These are phyloP conservation scores for Phascolomyces articulosus DNA, from an alignment of 371 early-diverging fungal genomes.

Conservation along the genomic window DNA sequence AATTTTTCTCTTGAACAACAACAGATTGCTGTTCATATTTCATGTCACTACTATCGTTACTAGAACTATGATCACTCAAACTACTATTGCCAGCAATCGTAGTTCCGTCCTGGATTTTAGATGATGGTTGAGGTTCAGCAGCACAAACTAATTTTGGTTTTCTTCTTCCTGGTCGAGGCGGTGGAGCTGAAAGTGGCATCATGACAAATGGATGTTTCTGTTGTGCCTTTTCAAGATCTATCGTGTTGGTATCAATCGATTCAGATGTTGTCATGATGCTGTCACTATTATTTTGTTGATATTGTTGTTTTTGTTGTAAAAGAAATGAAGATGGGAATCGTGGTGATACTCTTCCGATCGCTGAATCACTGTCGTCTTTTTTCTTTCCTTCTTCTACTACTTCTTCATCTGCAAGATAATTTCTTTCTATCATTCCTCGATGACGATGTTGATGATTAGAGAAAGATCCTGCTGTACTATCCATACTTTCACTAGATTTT, in stretches of 20 bases:
- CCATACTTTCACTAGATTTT: too few relatives aligned
- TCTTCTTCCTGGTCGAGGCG: conserved; percentile 1
- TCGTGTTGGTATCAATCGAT: not conserved
- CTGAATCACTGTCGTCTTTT: not conserved
- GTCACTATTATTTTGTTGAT: not conserved
- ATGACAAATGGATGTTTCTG: conserved; percentile 9
- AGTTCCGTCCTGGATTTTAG: not conserved
- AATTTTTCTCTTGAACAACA: too few relatives aligned
- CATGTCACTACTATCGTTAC: too few relatives aligned
- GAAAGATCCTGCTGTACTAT: too few relatives aligned
- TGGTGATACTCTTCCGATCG: not conserved
- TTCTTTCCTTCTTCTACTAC: not conserved
- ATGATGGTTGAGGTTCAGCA: not conserved
- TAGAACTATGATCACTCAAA: too few relatives aligned
- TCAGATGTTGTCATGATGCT: not conserved
- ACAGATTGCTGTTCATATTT: too few relatives aligned
- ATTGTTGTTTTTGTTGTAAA: not conserved
- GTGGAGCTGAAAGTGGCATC: conserved; percentile 12
- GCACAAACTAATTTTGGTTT: conserved; percentile 1
- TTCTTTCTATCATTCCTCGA: not conserved
- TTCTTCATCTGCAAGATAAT: not conserved
- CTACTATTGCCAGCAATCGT: not conserved
- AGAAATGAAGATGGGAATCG: conserved; percentile 1
- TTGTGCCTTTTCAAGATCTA: conserved; percentile 5
- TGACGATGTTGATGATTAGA: too few relatives aligned